Evolutionary conservation across 139 green algal genomes (phyloP).

Genomic region (Chlorella sp.): DNA sequence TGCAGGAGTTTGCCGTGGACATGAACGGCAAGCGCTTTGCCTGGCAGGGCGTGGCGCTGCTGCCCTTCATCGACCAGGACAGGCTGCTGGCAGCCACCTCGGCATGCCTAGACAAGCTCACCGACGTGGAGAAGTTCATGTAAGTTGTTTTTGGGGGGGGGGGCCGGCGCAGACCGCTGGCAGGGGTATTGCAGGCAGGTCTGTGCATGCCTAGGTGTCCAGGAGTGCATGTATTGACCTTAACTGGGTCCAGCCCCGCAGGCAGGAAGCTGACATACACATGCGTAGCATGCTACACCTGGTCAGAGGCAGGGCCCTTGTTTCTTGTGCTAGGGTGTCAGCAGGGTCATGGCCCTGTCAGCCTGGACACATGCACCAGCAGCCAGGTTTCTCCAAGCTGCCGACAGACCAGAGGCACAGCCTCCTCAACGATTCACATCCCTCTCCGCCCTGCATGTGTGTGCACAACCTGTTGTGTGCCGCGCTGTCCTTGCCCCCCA

Average conservation of each 20-base stretch:
- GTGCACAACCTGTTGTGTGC: neutral
- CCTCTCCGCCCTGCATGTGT: neutral
- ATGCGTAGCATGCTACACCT: too few species aligned
- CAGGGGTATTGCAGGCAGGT: neutral
- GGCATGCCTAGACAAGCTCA: slow-evolving; percentile 49
- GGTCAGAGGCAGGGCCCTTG: too few species aligned
- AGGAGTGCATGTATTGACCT: too few species aligned
- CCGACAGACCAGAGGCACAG: neutral
- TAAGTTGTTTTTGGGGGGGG: slow-evolving; percentile 9
- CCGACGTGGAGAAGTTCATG: slow-evolving; percentile 53
- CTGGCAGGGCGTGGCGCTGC: slow-evolving; percentile 95
- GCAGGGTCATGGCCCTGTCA: neutral
- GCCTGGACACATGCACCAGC: neutral
- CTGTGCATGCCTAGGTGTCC: neutral
- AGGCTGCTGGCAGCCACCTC: slow-evolving; percentile 27
- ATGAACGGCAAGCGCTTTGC: slow-evolving; percentile 99
- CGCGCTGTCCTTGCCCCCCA: neutral
- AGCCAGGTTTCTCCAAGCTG: neutral
- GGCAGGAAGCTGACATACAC: too few species aligned
- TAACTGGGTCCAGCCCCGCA: too few species aligned
- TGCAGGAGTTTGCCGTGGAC: slow-evolving; percentile 84
- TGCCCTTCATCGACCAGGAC: slow-evolving; percentile 96
- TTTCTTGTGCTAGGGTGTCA: neutral
- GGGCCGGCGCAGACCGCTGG: neutral
- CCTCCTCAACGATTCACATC: neutral